These are phyloP conservation scores for Luvunga scandens DNA, from an alignment of 345 rosid genomes.

Conservation along the genomic window DNA sequence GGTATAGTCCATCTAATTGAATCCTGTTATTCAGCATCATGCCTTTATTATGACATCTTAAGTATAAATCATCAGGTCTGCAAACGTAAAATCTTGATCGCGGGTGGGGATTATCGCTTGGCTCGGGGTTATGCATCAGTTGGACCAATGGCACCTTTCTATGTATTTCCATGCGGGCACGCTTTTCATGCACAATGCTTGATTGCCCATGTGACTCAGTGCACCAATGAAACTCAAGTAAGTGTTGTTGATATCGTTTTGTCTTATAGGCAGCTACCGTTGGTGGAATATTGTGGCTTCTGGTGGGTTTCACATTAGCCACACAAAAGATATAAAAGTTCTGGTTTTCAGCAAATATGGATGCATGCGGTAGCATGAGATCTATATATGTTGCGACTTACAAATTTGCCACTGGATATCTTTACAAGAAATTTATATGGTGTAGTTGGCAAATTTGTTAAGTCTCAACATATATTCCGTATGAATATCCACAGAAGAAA, in stretches of 20 bases:
- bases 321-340: background rate
- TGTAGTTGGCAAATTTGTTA: background rate
- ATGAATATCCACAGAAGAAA: background rate
- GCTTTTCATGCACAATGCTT: slow-evolving; percentile 88
- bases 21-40: slow-evolving; percentile 11
- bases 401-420: background rate
- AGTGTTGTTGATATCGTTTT: slow-evolving; percentile 21
- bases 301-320: slow-evolving; percentile 3
- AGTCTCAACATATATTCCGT: background rate
- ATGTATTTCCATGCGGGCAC: slow-evolving; percentile 95
- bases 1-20: background rate
- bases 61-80: slow-evolving; percentile 54
- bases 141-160: slow-evolving; percentile 91
- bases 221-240: slow-evolving; percentile 55
- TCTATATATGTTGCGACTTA: background rate
- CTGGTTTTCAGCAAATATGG: background rate
- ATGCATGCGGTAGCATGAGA: background rate
- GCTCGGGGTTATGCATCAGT: slow-evolving; percentile 70
- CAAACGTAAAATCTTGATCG: slow-evolving; percentile 70
- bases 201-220: slow-evolving; percentile 75
- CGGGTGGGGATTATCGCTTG: slow-evolving; percentile 64
- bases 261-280: slow-evolving; percentile 18
- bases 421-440: background rate
- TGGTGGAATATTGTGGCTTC: background rate
- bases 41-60: slow-evolving; percentile 5